These are phyloP conservation scores for Diphasiastrum complanatum DNA, from an alignment of 83 land plant genomes.

Conservation along the genomic window DNA sequence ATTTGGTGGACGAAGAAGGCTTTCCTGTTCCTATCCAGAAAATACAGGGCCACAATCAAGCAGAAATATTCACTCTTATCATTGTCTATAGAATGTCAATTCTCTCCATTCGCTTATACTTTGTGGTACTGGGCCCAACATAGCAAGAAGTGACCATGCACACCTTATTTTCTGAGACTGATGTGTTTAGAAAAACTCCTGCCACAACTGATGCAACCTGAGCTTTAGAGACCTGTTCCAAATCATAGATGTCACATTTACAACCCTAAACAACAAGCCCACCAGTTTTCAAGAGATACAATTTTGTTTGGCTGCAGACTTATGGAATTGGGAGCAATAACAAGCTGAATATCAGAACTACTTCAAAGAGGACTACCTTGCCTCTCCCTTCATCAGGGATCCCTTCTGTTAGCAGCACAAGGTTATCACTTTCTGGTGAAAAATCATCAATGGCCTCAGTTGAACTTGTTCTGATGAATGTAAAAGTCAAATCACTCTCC, in stretches of 20 bases:
- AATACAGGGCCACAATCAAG: background rate
- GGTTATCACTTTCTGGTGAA: background rate
- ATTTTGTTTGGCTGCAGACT: background rate
- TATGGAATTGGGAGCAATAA: background rate
- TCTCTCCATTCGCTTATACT: no score
- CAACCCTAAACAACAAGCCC: no score
- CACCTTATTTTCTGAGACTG: conserved; percentile 12
- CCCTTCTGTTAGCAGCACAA: conserved; percentile 5
- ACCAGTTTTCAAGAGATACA: no score
- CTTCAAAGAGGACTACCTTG: conserved; percentile 1
- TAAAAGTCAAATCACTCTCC: conserved; percentile 4
- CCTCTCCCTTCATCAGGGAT: no score
- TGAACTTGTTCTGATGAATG: background rate
- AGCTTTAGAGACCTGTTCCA: no score
- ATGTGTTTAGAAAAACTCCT: background rate
- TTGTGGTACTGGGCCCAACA: background rate
- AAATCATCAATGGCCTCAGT: conserved; percentile 3
- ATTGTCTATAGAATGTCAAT: no score
- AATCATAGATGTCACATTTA: no score
- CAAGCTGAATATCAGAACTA: background rate
- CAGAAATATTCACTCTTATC: background rate
- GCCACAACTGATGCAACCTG: conserved; percentile 8
- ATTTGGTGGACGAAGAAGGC: no score
- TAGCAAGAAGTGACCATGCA: background rate
- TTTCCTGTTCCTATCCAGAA: no score